These are phyloP conservation scores for Blastomyces parvus DNA, from an alignment of 2,329 filamentous ascomycete genomes.

Conservation along the genomic window DNA sequence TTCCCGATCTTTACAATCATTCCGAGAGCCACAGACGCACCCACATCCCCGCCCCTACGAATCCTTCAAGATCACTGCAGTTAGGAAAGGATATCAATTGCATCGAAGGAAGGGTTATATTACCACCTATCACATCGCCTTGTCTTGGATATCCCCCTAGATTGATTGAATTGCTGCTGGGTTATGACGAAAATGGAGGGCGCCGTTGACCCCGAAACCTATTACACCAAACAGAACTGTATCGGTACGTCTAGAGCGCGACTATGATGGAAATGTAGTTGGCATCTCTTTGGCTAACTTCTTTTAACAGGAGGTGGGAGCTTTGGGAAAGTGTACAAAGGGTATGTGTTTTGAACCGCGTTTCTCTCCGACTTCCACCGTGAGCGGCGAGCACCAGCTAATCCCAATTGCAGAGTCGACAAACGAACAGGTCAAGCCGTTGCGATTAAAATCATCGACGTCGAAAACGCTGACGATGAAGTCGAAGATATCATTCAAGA, in stretches of 20 bases:
- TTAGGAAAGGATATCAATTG: background rate
- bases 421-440: conserved; percentile 87
- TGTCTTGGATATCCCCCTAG: background rate
- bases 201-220: conserved; percentile 69
- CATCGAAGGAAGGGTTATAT: background rate
- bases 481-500: conserved; percentile 99
- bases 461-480: conserved; percentile 97
- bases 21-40: background rate
- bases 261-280: conserved; percentile 6
- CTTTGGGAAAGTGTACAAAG: conserved; percentile 98
- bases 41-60: background rate
- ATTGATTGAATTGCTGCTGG: background rate
- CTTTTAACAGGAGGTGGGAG: conserved; percentile 67
- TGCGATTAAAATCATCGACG: conserved; percentile 97
- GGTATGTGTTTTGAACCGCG: conserved; percentile 45
- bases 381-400: conserved; percentile 3
- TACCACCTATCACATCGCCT: background rate
- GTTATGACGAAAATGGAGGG: conserved; percentile 33
- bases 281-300: conserved; percentile 1
- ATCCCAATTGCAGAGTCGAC: conserved; percentile 56
- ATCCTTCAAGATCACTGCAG: background rate
- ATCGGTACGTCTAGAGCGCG: conserved; percentile 51
- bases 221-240: conserved; percentile 89
- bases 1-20: background rate
- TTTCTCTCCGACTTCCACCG: conserved; percentile 2